phyloP scores from a whole-genome alignment of 208 protist species.

The Porcisia deanei region DNA sequence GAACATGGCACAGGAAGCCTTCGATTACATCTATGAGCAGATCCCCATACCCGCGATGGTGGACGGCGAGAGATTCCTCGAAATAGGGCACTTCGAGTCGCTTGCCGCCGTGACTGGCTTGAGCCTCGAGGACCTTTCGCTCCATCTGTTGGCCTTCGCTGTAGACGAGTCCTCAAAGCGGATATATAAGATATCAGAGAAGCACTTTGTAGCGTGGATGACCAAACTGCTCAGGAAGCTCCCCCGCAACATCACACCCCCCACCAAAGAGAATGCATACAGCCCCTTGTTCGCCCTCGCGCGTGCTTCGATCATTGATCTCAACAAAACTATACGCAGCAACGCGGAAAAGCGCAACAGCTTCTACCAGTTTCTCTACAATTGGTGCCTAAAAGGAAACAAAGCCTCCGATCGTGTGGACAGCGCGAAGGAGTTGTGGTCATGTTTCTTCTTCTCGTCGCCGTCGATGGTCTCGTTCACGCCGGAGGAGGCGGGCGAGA shows the following conservation, averaged over 20 bases:
- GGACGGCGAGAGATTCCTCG: slow-evolving; percentile 34
- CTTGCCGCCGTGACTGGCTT: slow-evolving; percentile 46
- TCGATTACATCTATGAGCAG: slow-evolving; percentile 35
- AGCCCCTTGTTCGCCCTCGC: slow-evolving; percentile 36
- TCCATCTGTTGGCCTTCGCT: slow-evolving; percentile 71
- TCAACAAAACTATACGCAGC: slow-evolving; percentile 29
- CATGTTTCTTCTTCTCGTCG: slow-evolving; percentile 48
- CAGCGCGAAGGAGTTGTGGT: slow-evolving; percentile 73
- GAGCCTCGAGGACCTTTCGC: slow-evolving; percentile 57
- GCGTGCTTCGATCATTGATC: slow-evolving; percentile 19
- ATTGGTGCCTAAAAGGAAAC: slow-evolving; percentile 45
- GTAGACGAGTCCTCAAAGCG: slow-evolving; percentile 29
- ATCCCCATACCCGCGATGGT: background rate
- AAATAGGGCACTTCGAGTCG: slow-evolving; percentile 44
- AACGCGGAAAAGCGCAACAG: slow-evolving; percentile 30
- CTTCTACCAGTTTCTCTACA: slow-evolving; percentile 70
- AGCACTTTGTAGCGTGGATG: slow-evolving; percentile 47
- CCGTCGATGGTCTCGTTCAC: slow-evolving; percentile 23
- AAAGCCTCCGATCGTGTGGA: slow-evolving; percentile 27
- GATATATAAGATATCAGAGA: slow-evolving; percentile 44
- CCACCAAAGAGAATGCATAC: slow-evolving; percentile 23
- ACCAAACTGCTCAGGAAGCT: slow-evolving; percentile 23
- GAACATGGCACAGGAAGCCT: slow-evolving; percentile 29
- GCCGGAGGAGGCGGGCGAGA: slow-evolving; percentile 9
- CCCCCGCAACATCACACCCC: slow-evolving; percentile 6